phyloP scores from a whole-genome alignment of 1,139 yeast species.

The Geotrichum fermentans region DNA sequence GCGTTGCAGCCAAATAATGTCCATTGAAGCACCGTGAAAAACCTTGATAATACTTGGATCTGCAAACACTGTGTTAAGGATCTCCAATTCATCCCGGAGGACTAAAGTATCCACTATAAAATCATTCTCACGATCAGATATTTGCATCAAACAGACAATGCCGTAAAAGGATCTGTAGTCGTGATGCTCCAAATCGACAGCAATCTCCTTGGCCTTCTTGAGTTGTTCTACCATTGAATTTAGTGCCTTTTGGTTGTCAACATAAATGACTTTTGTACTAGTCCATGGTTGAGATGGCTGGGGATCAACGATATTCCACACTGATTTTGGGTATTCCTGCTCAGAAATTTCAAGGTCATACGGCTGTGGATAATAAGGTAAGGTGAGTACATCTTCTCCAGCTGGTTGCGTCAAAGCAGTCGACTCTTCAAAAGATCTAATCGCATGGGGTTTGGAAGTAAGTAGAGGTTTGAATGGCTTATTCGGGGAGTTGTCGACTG shows the following conservation, averaged over 20 bases:
- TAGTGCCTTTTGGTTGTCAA: slow-evolving; percentile 55
- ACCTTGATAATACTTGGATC: slow-evolving; percentile 79
- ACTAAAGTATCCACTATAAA: slow-evolving; percentile 78
- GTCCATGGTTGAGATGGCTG: slow-evolving; percentile 63
- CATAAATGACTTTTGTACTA: slow-evolving; percentile 61
- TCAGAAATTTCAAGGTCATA: slow-evolving; percentile 69
- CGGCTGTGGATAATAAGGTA: slow-evolving; percentile 74
- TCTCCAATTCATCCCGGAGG: slow-evolving; percentile 64
- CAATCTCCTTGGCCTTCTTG: slow-evolving; percentile 55
- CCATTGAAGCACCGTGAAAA: slow-evolving; percentile 96
- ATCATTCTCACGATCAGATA: slow-evolving; percentile 73
- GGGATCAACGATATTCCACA: slow-evolving; percentile 48
- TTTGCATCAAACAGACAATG: slow-evolving; percentile 88
- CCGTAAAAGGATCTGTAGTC: slow-evolving; percentile 89
- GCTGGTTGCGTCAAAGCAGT: slow-evolving; percentile 35
- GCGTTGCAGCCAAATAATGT: slow-evolving; percentile 93
- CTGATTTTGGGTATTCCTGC: slow-evolving; percentile 62
- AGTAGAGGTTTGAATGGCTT: slow-evolving; percentile 76
- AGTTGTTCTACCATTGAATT: slow-evolving; percentile 53
- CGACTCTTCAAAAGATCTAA: slow-evolving; percentile 52
- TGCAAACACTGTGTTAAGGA: slow-evolving; percentile 70
- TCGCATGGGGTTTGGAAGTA: slow-evolving; percentile 63
- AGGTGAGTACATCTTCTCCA: slow-evolving; percentile 36
- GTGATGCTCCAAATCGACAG: slow-evolving; percentile 97
- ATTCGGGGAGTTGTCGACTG: slow-evolving; percentile 63